Evolutionary conservation across 768 basidiomycete species (phyloP).

Genomic region (Botryobasidium botryosum): DNA sequence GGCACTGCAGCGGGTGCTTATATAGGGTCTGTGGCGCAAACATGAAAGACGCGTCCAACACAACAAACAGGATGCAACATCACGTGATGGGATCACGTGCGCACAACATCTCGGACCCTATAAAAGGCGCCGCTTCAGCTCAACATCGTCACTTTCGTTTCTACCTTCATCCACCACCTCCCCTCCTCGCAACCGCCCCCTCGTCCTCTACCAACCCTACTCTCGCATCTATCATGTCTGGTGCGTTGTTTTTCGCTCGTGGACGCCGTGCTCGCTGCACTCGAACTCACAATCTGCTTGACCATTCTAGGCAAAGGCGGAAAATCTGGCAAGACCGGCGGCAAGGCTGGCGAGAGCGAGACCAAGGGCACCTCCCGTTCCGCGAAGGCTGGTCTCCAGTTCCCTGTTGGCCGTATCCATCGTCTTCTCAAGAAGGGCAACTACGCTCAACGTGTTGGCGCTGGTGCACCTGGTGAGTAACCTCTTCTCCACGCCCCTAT

Average conservation of each 20-base stretch:
- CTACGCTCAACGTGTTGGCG: constrained; percentile 77
- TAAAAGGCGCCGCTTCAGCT: too few species aligned
- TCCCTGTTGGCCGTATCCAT: constrained; percentile 87
- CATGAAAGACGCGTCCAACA: too few species aligned
- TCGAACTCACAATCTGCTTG: not conserved
- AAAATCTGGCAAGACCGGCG: constrained; percentile 19
- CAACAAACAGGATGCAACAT: too few species aligned
- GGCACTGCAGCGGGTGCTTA: too few species aligned
- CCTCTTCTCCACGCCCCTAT: not conserved
- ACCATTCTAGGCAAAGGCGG: constrained; percentile 10
- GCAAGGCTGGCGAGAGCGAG: constrained; percentile 15
- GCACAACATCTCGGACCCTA: too few species aligned
- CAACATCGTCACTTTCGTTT: too few species aligned
- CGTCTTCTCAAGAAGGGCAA: constrained; percentile 78
- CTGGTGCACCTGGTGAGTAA: constrained; percentile 46
- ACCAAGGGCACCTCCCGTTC: constrained; percentile 25
- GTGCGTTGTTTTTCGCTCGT: constrained; percentile 1
- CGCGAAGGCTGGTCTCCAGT: constrained; percentile 37
- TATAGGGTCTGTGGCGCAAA: too few species aligned
- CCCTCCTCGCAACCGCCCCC: too few species aligned
- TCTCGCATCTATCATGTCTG: constrained; percentile 1
- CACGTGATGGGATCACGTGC: too few species aligned
- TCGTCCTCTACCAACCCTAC: too few species aligned
- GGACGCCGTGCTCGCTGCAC: not conserved
- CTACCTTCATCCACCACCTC: too few species aligned